These are phyloP conservation scores for Fomitopsis serialis DNA, from an alignment of 768 basidiomycete genomes.

Conservation along the genomic window DNA sequence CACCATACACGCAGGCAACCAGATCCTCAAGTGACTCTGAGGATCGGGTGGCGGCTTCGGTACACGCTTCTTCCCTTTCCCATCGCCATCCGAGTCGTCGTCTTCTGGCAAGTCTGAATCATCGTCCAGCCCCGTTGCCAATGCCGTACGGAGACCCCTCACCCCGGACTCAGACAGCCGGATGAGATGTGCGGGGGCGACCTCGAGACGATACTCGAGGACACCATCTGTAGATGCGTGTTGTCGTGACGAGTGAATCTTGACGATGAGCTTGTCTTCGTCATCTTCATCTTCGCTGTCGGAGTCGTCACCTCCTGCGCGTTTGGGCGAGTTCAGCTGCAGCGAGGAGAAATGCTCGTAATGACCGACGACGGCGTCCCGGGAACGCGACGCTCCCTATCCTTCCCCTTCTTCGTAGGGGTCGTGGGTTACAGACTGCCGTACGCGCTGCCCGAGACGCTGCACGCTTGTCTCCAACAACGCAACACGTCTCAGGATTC, in stretches of 20 bases:
- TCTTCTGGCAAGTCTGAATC: constrained; percentile 35
- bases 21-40: constrained; percentile 55
- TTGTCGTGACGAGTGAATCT: constrained; percentile 58
- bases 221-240: constrained; percentile 69
- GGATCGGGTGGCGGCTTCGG: constrained; percentile 45
- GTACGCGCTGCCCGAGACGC: background rate
- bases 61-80: constrained; percentile 32
- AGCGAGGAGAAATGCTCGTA: constrained; percentile 49
- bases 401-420: constrained; percentile 30
- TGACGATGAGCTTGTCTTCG: constrained; percentile 46
- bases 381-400: constrained; percentile 14
- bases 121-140: constrained; percentile 20
- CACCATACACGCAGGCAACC: constrained; percentile 84
- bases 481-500: constrained; percentile 63
- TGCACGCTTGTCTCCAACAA: constrained; percentile 39
- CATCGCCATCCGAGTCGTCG: constrained; percentile 49
- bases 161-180: constrained; percentile 61
- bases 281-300: constrained; percentile 27
- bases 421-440: constrained; percentile 25
- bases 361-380: constrained; percentile 48
- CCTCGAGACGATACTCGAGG: constrained; percentile 77
- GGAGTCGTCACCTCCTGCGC: background rate
- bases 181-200: constrained; percentile 64
- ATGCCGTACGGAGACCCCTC: constrained; percentile 45
- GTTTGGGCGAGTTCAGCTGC: constrained; percentile 23